Conservation (phyloP, 2,329 filamentous ascomycete species). For the Claviceps pazoutovae region DNA sequence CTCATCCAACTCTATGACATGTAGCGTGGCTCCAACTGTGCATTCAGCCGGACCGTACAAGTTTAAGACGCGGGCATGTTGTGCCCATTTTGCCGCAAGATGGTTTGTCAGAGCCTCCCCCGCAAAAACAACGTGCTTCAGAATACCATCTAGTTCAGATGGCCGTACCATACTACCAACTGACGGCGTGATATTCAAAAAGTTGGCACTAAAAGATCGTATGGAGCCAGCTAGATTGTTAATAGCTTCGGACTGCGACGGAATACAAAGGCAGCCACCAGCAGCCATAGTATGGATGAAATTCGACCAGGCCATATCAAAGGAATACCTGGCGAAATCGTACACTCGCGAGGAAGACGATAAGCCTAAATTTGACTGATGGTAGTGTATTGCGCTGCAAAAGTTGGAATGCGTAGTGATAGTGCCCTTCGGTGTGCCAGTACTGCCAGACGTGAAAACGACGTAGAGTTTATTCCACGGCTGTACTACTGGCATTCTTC, state of each 20-base stretch:
- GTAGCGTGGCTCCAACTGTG: conserved; percentile 1
- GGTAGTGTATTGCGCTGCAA: background rate
- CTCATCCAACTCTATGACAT: background rate
- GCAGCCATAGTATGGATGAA: conserved; percentile 7
- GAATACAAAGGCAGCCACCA: conserved; percentile 10
- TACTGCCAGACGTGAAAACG: background rate
- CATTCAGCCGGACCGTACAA: conserved; percentile 13
- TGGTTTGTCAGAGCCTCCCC: conserved; percentile 8
- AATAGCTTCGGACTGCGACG: conserved; percentile 8
- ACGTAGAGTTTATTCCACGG: conserved; percentile 5
- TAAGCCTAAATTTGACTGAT: background rate
- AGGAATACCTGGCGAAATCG: conserved; percentile 11
- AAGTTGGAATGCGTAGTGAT: background rate
- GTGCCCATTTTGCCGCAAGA: conserved; percentile 3
- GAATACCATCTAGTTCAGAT: background rate
- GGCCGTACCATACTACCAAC: conserved; percentile 8
- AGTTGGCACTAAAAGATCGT: conserved; percentile 6
- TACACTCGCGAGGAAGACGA: background rate
- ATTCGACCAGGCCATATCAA: conserved; percentile 10
- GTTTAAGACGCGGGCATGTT: conserved; percentile 9
- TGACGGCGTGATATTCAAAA: conserved; percentile 9
- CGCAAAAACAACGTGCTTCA: conserved; percentile 9
- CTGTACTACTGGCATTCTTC: conserved; percentile 5
- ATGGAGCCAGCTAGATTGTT: conserved; percentile 7
- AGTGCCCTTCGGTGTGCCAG: background rate